These are phyloP conservation scores for Lentithecium fluviatile DNA, from an alignment of 495 filamentous ascomycete genomes.

Conservation along the genomic window DNA sequence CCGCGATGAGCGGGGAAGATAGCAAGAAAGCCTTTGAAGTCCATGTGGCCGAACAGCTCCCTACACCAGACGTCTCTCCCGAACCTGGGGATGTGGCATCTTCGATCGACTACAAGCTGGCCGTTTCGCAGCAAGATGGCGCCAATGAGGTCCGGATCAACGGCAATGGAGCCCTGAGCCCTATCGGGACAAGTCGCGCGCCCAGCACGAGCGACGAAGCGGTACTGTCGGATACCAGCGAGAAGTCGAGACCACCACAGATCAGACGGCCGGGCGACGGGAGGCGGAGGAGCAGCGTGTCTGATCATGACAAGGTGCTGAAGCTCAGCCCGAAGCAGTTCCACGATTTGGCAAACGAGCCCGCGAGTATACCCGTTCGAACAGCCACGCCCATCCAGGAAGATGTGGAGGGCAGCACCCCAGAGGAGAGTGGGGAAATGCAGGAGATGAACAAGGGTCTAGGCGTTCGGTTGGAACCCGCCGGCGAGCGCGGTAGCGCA, in stretches of 20 bases:
- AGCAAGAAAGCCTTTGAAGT: conserved; percentile 5
- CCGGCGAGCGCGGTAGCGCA: neutral
- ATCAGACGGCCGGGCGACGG: conserved; percentile 30
- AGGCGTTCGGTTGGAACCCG: neutral
- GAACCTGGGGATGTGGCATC: conserved; percentile 16
- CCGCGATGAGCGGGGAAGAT: conserved; percentile 18
- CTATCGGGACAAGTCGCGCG: conserved; percentile 5
- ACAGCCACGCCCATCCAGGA: conserved; percentile 32
- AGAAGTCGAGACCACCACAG: conserved; percentile 2
- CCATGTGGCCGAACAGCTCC: conserved; percentile 20
- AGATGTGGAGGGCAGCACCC: conserved; percentile 16
- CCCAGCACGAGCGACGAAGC: conserved; percentile 25
- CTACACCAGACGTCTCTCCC: conserved; percentile 23
- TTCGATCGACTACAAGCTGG: neutral
- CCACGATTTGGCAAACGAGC: conserved; percentile 53
- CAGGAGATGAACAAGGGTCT: neutral
- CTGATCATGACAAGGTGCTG: conserved; percentile 43
- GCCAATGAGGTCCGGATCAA: neutral
- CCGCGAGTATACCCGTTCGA: conserved; percentile 46
- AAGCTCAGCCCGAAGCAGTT: conserved; percentile 59
- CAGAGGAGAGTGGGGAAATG: neutral
- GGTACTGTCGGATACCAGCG: conserved; percentile 23
- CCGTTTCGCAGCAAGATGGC: neutral
- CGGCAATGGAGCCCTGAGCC: conserved; percentile 1
- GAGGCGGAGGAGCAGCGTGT: conserved; percentile 30